Evolutionary conservation across 106 monocot species (phyloP), one percentile per base, ranked within the genome.

Genomic region (Dioscorea dumetorum): DNA sequence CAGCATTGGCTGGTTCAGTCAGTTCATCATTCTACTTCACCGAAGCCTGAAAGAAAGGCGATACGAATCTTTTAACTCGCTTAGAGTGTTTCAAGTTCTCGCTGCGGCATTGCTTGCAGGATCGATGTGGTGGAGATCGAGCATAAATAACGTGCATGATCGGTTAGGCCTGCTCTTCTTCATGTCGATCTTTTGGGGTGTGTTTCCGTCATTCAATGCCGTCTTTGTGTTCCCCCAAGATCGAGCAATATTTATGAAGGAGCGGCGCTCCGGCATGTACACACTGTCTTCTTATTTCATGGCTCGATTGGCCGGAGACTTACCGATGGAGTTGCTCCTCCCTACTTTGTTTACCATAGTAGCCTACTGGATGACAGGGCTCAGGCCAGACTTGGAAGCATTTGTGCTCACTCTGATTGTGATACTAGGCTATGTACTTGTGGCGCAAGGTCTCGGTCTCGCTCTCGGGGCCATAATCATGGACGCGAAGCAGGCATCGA

Each of bases 161-260:
- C 84, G 92, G 2, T 80, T 90, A 14, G 97, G 97, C 3, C 89
- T 97, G 22, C 97, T 97, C 78, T 97, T 97, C 87, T 97, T 97
- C 92, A 65, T 87, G 71, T 78, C 97, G 64, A 90, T 97, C 61
- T 92, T 97, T 80, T 97, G 91, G 97, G 92, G 97, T 18, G 77
- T 80, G n/a, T 65, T 80, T 19, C 67, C 80, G 1, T 77, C 84
- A 56, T 78, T 71, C 76, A 78, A 79, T 35, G 79, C 83, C 1
- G 76, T 87, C 22, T 87, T 87, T 74, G 64, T 83, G 4, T 87
- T 87, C 74, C 83, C 87, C 7, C 87, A 83, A 22, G 87, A 87
- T 33, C 72, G 83, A 0, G 70, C 76, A 19, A 75, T 87, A 48
- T 53, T 83, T 48, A 58, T 41, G 6, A 87, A 87, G 62, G 87